Conservation (phyloP, 164 flowering plant species). For the Taxillus chinensis region DNA sequence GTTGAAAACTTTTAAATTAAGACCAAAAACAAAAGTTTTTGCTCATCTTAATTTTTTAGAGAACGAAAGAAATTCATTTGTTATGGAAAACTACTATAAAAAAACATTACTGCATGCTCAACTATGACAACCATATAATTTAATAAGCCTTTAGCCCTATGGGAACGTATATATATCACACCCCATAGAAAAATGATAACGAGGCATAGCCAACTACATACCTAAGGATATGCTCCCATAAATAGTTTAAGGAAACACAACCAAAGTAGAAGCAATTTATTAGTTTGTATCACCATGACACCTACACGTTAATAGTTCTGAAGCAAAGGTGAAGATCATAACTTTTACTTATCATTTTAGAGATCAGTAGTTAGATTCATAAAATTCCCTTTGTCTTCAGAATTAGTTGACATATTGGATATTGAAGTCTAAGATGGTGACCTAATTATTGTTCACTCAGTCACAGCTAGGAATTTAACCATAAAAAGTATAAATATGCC, state of each 20-base stretch:
- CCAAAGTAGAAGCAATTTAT: background rate
- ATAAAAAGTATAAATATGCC: background rate
- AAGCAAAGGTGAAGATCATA: background rate
- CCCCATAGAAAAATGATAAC: background rate
- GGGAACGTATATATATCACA: background rate
- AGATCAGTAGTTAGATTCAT: background rate
- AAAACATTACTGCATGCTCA: too few species aligned
- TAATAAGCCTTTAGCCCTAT: background rate
- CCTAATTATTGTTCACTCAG: background rate
- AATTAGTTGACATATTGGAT: background rate
- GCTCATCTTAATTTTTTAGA: too few species aligned
- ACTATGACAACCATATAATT: too few species aligned
- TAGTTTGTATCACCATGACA: background rate
- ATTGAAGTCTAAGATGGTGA: background rate
- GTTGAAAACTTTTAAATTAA: too few species aligned
- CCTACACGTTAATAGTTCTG: background rate
- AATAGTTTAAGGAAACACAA: background rate
- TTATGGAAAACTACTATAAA: too few species aligned
- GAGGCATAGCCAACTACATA: background rate
- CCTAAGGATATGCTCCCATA: background rate
- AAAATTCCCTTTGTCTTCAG: background rate
- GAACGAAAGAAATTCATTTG: too few species aligned
- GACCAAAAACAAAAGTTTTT: too few species aligned
- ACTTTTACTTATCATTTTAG: background rate
- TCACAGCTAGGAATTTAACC: background rate